Percentiles rank a stretch among this genome's conserved stretches.
Evolutionary conservation across 208 protist genomes (phyloP).

Genomic region (Crithidia thermophila): DNA sequence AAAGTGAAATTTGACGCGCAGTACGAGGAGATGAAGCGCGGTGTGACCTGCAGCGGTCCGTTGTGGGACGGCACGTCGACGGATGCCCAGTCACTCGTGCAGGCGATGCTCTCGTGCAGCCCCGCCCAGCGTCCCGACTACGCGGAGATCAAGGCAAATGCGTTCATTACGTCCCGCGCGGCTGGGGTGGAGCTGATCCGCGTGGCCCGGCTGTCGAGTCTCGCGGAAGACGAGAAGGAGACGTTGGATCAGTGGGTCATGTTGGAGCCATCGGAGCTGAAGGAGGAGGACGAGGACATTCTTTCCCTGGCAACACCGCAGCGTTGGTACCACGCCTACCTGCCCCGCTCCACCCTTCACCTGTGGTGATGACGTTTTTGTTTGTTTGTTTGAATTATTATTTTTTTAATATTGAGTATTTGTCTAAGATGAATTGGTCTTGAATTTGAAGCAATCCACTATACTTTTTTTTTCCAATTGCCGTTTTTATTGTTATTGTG

Average conservation of each 20-base stretch:
- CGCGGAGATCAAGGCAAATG: conserved; percentile 34
- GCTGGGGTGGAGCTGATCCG: conserved; percentile 37
- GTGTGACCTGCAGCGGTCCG: conserved; percentile 43
- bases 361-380: conserved; percentile 1
- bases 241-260: conserved; percentile 63
- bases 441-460: no score
- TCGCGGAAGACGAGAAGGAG: conserved; percentile 28
- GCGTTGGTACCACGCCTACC: conserved; percentile 33
- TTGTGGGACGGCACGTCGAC: conserved; percentile 51
- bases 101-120: conserved; percentile 46
- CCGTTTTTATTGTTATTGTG: not conserved
- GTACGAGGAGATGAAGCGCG: conserved; percentile 41
- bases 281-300: conserved; percentile 20
- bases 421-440: no score
- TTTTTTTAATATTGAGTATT: no score
- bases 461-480: not conserved
- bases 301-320: conserved; percentile 17
- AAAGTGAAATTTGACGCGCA: conserved; percentile 38
- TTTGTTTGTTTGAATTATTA: not conserved
- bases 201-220: conserved; percentile 27
- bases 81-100: conserved; percentile 47
- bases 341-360: conserved; percentile 15
- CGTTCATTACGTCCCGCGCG: conserved; percentile 41
- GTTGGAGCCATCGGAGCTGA: conserved; percentile 34
- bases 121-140: conserved; percentile 38